A percentile compares a stretch with the other conserved stretches of the same genome.
These are phyloP conservation scores for Poronia punctata DNA, from an alignment of 495 filamentous ascomycete species.

Conservation along the genomic window DNA sequence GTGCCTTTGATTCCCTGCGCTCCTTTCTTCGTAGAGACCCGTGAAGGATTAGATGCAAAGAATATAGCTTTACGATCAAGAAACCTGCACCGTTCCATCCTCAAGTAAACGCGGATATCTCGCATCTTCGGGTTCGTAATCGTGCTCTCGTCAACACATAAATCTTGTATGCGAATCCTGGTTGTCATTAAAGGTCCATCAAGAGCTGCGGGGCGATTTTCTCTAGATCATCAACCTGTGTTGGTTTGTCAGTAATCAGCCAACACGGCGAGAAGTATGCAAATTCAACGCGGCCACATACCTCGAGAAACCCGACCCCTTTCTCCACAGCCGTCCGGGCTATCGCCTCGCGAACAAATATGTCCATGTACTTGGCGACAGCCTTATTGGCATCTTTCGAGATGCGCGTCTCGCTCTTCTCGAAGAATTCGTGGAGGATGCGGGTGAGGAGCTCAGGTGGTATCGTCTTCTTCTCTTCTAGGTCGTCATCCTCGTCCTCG, in stretches of 20 bases:
- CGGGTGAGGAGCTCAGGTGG: constrained; percentile 66
- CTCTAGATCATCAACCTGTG: constrained; percentile 75
- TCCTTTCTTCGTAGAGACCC: too few relatives aligned
- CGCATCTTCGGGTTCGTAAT: too few relatives aligned
- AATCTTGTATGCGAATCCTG: constrained; percentile 1
- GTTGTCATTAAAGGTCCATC: constrained; percentile 63
- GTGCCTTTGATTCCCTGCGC: too few relatives aligned
- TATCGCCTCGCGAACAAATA: constrained; percentile 88
- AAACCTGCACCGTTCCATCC: too few relatives aligned
- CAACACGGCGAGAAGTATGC: neutral
- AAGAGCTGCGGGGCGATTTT: constrained; percentile 83
- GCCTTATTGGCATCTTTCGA: constrained; percentile 71
- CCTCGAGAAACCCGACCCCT: constrained; percentile 66
- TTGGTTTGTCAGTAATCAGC: constrained; percentile 4
- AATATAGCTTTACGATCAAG: too few relatives aligned
- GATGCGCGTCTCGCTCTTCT: constrained; percentile 62
- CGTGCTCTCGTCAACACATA: too few relatives aligned
- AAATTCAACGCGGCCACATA: constrained; percentile 28
- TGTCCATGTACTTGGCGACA: constrained; percentile 80
- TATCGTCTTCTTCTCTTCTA: constrained; percentile 42
- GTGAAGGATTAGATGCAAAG: too few relatives aligned
- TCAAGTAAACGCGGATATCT: too few relatives aligned
- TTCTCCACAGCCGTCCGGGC: constrained; percentile 70
- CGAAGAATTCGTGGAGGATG: constrained; percentile 73
- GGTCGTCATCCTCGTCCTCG: constrained; percentile 25